These are phyloP conservation scores for Alternaria brassicicola DNA, from an alignment of 2,329 filamentous ascomycete species.

Conservation along the genomic window DNA sequence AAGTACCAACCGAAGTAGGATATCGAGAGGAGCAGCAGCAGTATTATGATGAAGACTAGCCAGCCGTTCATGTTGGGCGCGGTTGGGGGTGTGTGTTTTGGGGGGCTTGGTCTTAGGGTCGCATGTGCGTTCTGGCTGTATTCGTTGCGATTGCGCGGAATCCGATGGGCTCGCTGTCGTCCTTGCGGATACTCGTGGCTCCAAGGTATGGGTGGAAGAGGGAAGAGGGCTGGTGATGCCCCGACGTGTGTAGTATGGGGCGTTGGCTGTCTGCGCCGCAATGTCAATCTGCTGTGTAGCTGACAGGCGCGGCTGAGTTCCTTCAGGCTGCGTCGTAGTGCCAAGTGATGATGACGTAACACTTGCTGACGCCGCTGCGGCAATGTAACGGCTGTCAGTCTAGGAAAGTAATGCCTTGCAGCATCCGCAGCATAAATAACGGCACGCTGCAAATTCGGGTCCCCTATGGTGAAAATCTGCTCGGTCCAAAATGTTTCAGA, in stretches of 20 bases:
- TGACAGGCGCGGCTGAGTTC: constrained; percentile 29
- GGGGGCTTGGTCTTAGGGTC: constrained; percentile 6
- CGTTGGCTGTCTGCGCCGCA: constrained; percentile 11
- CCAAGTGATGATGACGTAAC: constrained; percentile 42
- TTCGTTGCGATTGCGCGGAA: constrained; percentile 15
- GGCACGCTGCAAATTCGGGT: background rate
- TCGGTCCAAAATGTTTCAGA: background rate
- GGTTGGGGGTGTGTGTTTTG: constrained; percentile 15
- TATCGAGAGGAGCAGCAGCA: constrained; percentile 67
- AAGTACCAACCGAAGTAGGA: constrained; percentile 70
- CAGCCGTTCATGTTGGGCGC: constrained; percentile 45
- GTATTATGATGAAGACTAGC: constrained; percentile 72
- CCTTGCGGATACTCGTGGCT: background rate
- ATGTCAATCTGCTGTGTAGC: constrained; percentile 18
- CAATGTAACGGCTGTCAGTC: background rate
- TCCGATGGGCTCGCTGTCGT: constrained; percentile 5
- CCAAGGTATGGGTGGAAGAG: background rate
- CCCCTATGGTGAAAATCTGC: background rate
- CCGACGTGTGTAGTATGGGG: background rate
- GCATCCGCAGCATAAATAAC: background rate
- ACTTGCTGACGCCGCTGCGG: constrained; percentile 11
- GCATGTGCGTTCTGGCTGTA: constrained; percentile 18
- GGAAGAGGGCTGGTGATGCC: background rate
- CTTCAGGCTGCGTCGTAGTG: constrained; percentile 12
- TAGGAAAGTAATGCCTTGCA: background rate